These are phyloP conservation scores for Corylus heterophylla DNA, from an alignment of 306 rosid genomes.

Conservation along the genomic window DNA sequence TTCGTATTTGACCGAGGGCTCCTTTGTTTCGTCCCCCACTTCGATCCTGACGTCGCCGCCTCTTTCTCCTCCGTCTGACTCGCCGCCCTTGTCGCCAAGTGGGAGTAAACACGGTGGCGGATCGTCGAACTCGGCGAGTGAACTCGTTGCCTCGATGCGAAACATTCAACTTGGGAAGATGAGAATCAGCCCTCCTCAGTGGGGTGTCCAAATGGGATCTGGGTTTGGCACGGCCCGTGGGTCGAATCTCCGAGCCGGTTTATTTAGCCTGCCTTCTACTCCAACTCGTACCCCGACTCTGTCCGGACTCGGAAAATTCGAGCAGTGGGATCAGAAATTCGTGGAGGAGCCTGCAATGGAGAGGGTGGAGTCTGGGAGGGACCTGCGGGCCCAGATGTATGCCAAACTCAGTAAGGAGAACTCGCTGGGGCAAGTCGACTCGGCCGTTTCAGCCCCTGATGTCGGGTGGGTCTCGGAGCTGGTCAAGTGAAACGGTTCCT, in stretches of 20 bases:
- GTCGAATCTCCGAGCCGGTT: slow-evolving; percentile 34
- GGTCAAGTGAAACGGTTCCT: slow-evolving; percentile 33
- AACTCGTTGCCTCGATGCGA: slow-evolving; percentile 48
- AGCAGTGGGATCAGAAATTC: slow-evolving; percentile 32
- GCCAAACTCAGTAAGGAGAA: slow-evolving; percentile 66
- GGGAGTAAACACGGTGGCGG: slow-evolving; percentile 28
- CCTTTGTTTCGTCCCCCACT: slow-evolving; percentile 54
- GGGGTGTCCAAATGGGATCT: slow-evolving; percentile 25
- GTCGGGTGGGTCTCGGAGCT: slow-evolving; percentile 71
- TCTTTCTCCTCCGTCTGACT: slow-evolving; percentile 41
- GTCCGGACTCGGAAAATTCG: slow-evolving; percentile 5
- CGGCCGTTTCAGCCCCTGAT: slow-evolving; percentile 41
- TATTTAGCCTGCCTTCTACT: slow-evolving; percentile 24
- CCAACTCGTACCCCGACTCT: slow-evolving; percentile 18
- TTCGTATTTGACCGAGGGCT: slow-evolving; percentile 7
- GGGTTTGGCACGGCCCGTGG: slow-evolving; percentile 38
- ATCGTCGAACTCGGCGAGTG: slow-evolving; percentile 27
- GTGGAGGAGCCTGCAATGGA: slow-evolving; percentile 72
- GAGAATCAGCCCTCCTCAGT: slow-evolving; percentile 30
- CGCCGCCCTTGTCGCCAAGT: slow-evolving; percentile 57
- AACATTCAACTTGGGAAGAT: slow-evolving; percentile 36
- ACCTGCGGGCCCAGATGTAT: slow-evolving; percentile 65
- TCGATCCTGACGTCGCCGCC: slow-evolving; percentile 58
- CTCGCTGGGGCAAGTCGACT: slow-evolving; percentile 33
- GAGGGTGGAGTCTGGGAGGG: slow-evolving; percentile 83